Percentiles rank a stretch among this genome's conserved stretches.
These are phyloP conservation scores for Crithidia brevicula DNA, from an alignment of 208 protist species.

Conservation along the genomic window DNA sequence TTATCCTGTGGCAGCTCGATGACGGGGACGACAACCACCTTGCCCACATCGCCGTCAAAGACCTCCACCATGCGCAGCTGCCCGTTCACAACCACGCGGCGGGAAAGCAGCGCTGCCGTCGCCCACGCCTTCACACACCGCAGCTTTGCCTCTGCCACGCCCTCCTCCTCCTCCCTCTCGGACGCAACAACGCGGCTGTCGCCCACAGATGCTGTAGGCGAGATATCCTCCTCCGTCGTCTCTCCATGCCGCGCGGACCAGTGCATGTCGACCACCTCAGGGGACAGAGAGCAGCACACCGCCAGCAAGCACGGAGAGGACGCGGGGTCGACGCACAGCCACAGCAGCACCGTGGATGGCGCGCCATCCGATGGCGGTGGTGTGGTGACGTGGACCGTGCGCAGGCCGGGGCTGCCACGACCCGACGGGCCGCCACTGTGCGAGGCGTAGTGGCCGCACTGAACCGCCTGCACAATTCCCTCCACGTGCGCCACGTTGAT, in stretches of 20 bases:
- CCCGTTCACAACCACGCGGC: conserved; percentile 54
- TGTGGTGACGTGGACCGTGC: conserved; percentile 10
- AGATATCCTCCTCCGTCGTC: neutral
- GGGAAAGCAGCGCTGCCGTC: conserved; percentile 16
- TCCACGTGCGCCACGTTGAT: conserved; percentile 60
- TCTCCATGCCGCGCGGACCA: conserved; percentile 4
- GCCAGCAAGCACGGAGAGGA: conserved; percentile 26
- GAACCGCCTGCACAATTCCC: conserved; percentile 46
- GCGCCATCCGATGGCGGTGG: neutral
- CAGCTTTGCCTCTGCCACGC: conserved; percentile 5
- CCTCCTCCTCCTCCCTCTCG: neutral
- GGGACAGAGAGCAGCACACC: conserved; percentile 44
- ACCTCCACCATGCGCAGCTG: conserved; percentile 54
- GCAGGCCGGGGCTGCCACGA: conserved; percentile 1
- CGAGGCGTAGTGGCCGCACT: conserved; percentile 34
- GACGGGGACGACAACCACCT: conserved; percentile 45
- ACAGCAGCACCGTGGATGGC: conserved; percentile 56
- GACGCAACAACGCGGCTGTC: too few relatives aligned
- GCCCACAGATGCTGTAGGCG: too few relatives aligned
- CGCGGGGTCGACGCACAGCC: conserved; percentile 34
- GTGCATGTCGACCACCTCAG: conserved; percentile 13
- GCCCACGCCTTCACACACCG: conserved; percentile 27
- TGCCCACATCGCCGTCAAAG: conserved; percentile 45
- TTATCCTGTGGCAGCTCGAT: conserved; percentile 44
- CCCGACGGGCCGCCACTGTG: conserved; percentile 15